A percentile compares a stretch with the other conserved stretches of the same genome.
phyloP scores from a whole-genome alignment of 1,139 yeast species.

The Geotrichum klebahnii region DNA sequence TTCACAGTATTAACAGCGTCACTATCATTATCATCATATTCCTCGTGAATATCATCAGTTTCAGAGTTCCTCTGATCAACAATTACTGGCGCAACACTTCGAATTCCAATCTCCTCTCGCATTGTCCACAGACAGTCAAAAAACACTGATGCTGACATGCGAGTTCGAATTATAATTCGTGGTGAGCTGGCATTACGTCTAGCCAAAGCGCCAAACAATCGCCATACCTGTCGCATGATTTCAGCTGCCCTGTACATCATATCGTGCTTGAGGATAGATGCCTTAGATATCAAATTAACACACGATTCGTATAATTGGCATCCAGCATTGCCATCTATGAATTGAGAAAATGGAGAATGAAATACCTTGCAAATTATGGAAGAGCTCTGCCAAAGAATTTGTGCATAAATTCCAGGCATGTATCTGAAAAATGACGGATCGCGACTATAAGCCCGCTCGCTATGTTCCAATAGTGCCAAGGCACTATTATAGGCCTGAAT shows the following conservation, averaged over 20 bases:
- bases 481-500: slow-evolving; percentile 78
- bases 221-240: slow-evolving; percentile 93
- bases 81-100: slow-evolving; percentile 38
- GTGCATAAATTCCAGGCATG: slow-evolving; percentile 76
- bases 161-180: slow-evolving; percentile 57
- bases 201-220: slow-evolving; percentile 59
- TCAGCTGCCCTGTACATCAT: slow-evolving; percentile 91
- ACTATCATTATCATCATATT: slow-evolving; percentile 22
- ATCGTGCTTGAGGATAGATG: slow-evolving; percentile 84
- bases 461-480: slow-evolving; percentile 62
- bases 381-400: slow-evolving; percentile 42
- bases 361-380: slow-evolving; percentile 74
- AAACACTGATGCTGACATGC: slow-evolving; percentile 89
- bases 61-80: slow-evolving; percentile 33
- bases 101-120: slow-evolving; percentile 71
- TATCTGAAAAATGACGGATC: slow-evolving; percentile 65
- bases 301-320: slow-evolving; percentile 69
- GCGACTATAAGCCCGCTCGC: slow-evolving; percentile 49
- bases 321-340: slow-evolving; percentile 69
- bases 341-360: slow-evolving; percentile 65
- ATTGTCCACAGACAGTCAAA: slow-evolving; percentile 83
- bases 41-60: slow-evolving; percentile 24
- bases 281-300: slow-evolving; percentile 63
- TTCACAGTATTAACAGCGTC: neutral
- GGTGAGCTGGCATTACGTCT: slow-evolving; percentile 37